Percentiles rank a stretch among this genome's conserved stretches.
These are phyloP conservation scores for Paramecium caudatum DNA, from an alignment of 73 alveolate genomes.

Conservation along the genomic window DNA sequence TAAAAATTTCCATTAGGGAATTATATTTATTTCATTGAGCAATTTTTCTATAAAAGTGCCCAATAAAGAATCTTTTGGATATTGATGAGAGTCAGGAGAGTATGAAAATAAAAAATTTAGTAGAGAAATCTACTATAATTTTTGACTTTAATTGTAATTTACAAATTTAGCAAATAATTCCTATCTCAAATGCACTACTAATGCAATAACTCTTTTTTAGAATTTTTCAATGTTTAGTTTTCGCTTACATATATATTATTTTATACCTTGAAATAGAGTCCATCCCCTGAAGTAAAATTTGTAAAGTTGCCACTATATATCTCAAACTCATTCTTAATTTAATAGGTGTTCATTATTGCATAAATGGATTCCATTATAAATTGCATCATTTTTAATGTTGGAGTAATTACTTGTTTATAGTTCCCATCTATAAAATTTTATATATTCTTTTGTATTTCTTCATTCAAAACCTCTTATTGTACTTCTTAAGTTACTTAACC, in stretches of 20 bases:
- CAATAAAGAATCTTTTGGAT: not conserved
- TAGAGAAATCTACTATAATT: not conserved
- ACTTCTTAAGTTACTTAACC: not conserved
- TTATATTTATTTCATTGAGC: not conserved
- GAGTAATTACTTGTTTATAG: not conserved
- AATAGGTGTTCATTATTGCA: conserved; percentile 27
- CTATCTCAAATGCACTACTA: not conserved
- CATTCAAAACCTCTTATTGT: not conserved
- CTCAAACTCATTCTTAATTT: conserved; percentile 64
- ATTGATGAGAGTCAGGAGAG: conserved; percentile 51
- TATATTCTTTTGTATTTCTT: not conserved
- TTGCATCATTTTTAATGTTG: not conserved
- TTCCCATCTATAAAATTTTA: not conserved
- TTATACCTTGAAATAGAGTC: conserved; percentile 35
- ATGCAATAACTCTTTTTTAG: conserved; percentile 10
- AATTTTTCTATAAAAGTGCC: not conserved
- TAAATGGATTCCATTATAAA: conserved; percentile 3
- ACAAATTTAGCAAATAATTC: not conserved
- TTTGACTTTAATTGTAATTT: not conserved
- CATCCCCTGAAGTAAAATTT: conserved; percentile 59
- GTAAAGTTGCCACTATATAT: conserved; percentile 73
- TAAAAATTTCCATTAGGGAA: not conserved
- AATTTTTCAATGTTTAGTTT: conserved; percentile 42
- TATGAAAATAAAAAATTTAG: conserved; percentile 7
- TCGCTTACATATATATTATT: not conserved